These are phyloP conservation scores for Aspergillus carbonarius DNA, from an alignment of 2,329 filamentous ascomycete species.

Conservation along the genomic window DNA sequence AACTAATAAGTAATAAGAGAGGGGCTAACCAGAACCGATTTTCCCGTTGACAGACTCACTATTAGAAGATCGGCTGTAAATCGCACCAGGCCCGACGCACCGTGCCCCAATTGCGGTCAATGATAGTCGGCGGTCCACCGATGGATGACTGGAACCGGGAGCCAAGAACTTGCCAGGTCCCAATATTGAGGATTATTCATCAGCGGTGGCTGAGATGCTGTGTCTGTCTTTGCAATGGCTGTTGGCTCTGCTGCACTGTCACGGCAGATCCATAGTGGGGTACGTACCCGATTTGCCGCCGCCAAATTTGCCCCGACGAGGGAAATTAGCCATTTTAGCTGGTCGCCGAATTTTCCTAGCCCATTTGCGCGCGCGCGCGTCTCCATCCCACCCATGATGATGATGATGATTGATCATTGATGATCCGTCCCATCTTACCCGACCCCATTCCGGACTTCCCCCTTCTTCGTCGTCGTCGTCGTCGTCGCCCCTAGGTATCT, in stretches of 20 bases:
- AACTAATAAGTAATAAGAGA: not conserved
- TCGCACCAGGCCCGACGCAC: conserved; percentile 5
- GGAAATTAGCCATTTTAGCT: conserved; percentile 5
- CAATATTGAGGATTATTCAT: conserved; percentile 1
- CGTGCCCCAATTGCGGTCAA: conserved; percentile 1
- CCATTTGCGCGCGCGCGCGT: too few species aligned
- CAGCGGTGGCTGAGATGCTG: not conserved
- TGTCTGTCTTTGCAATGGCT: not conserved
- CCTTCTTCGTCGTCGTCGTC: not conserved
- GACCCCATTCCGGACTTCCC: not conserved
- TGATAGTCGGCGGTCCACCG: conserved; percentile 6
- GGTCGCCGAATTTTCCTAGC: not conserved
- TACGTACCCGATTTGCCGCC: conserved; percentile 4
- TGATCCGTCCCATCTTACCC: too few species aligned
- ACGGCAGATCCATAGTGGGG: conserved; percentile 16
- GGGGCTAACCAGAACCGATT: conserved; percentile 1
- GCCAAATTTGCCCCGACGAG: not conserved
- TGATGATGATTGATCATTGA: too few species aligned
- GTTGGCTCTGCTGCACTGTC: conserved; percentile 8
- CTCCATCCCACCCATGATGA: too few species aligned
- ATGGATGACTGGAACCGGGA: not conserved
- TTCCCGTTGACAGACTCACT: conserved; percentile 6
- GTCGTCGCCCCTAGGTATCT: too few species aligned
- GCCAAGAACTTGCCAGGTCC: not conserved
- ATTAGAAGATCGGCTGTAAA: conserved; percentile 7